Evolutionary conservation across 2,329 filamentous ascomycete genomes (phyloP), one percentile per base, ranked within the genome.

Genomic region (Aspergillus terreus): DNA sequence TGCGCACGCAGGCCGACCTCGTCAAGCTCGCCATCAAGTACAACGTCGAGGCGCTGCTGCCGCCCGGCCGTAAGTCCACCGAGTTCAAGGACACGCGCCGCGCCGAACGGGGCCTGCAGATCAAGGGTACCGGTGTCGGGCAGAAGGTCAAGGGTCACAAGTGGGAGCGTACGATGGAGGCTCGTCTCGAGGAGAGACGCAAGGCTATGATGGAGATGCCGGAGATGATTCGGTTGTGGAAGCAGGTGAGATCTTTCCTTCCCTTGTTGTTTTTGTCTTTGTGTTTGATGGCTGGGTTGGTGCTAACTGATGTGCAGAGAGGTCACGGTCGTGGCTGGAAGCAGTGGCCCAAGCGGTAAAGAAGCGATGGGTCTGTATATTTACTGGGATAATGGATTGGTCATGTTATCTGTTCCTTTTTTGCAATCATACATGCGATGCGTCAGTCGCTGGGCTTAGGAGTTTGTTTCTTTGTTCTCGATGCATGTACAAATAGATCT

Each of bases 201-300:
- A 82, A 89, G 72, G 94, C 94, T 53, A 96, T 97, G 90, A 73
- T 95, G 77, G 85, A 86, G 54, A 99, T 99, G 94, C 91, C 92
- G 58, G 84, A 87, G 66, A 82, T 97, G 77, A 89, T 99, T 70
- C 83, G 87, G 72, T 80, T 88, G 71, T 99, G 92, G 94, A 96
- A 96, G 76, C 85, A 88, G 83, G 89, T 94, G 77, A 70, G 84
- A 74, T 42, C 47, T 38, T 42, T 27, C 48, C 21, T 17, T 43
- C 17, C n/a, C 27, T 30, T 11, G 6, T 21, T 11, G 36, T 46
- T 5, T 32, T 44, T 30, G 6, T 44, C 14, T n/a, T 49, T 43
- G n/a, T 12, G 15, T 43, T 32, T 6, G 30, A 12, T 17, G 32
- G n/a, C 21, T 23, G 23, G 27, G 25, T 25, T 35, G 51, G 33